These are phyloP conservation scores for Clathrus columnatus DNA, from an alignment of 768 basidiomycete species.

Conservation along the genomic window DNA sequence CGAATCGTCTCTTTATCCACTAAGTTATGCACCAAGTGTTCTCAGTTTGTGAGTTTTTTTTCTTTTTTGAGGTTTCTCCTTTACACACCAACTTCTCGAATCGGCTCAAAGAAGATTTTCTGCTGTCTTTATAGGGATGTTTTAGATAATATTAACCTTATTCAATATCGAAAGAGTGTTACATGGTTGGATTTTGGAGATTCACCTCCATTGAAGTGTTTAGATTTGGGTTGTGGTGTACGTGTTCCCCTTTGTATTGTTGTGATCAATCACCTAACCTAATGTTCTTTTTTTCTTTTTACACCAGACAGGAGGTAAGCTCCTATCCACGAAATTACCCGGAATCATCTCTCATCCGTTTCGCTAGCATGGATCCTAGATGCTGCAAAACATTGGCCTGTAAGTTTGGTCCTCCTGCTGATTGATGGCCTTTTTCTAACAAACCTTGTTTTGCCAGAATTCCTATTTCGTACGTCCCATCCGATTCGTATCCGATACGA, in stretches of 20 bases:
- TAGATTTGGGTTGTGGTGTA: conserved; percentile 73
- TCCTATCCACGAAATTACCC: background rate
- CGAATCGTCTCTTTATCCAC: conserved; percentile 68
- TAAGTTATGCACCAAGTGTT: conserved; percentile 59
- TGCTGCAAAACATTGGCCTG: conserved; percentile 62
- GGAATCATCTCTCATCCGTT: background rate
- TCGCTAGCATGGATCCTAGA: conserved; percentile 53
- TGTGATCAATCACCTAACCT: background rate
- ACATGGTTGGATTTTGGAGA: conserved; percentile 51
- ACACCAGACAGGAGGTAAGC: conserved; percentile 10
- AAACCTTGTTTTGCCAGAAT: background rate
- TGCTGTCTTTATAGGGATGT: conserved; percentile 15
- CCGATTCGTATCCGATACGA: conserved; percentile 5
- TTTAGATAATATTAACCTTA: conserved; percentile 26
- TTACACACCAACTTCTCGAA: background rate
- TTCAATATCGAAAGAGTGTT: conserved; percentile 42
- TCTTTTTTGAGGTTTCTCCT: conserved; percentile 6
- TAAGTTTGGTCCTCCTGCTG: conserved; percentile 25
- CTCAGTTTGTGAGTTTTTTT: conserved; percentile 54
- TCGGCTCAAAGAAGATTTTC: background rate
- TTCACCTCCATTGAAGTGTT: conserved; percentile 39
- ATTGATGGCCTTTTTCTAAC: background rate
- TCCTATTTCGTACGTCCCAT: conserved; percentile 6
- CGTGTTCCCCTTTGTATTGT: no score
- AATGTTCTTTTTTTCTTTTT: conserved; percentile 4